Percentiles rank a stretch among this genome's conserved stretches.
Evolutionary conservation across 495 filamentous ascomycete species (phyloP).

Genomic region (Annulohypoxylon bovei): DNA sequence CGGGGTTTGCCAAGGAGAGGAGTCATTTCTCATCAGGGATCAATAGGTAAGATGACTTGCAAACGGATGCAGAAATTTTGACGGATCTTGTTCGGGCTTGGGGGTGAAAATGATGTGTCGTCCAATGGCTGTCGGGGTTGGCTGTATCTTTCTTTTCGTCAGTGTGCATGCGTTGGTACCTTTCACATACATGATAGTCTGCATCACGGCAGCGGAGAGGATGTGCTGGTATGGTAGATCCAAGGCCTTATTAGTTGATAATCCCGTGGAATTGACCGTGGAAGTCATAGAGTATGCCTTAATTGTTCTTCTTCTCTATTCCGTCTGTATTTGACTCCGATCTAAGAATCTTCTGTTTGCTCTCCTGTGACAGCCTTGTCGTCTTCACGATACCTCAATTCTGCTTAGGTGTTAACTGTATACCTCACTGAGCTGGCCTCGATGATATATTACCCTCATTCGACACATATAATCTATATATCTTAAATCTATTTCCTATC

Average conservation of each 20-base stretch:
- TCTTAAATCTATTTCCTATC: background rate
- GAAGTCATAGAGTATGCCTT: constrained; percentile 2
- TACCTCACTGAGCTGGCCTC: constrained; percentile 29
- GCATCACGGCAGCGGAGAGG: constrained; percentile 7
- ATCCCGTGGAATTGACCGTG: background rate
- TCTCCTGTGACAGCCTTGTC: background rate
- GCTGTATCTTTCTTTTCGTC: constrained; percentile 15
- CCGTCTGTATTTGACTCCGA: background rate
- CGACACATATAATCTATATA: background rate
- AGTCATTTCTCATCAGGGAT: constrained; percentile 6
- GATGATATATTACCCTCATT: constrained; percentile 7
- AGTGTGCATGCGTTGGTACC: constrained; percentile 12
- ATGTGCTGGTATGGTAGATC: background rate
- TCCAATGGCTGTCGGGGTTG: constrained; percentile 16
- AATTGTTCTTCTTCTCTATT: constrained; percentile 10
- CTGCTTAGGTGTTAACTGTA: background rate
- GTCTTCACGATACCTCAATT: background rate
- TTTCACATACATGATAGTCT: constrained; percentile 13
- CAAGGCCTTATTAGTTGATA: background rate
- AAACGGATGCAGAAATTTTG: background rate
- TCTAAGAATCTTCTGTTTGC: constrained; percentile 1
- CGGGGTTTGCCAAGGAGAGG: constrained; percentile 17
- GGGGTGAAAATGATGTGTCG: background rate
- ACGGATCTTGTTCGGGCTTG: constrained; percentile 8
- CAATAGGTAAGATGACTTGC: constrained; percentile 1